A percentile compares a stretch with the other conserved stretches of the same genome.
These are phyloP conservation scores for Micromonas pusilla DNA, from an alignment of 139 green algal species.

Conservation along the genomic window DNA sequence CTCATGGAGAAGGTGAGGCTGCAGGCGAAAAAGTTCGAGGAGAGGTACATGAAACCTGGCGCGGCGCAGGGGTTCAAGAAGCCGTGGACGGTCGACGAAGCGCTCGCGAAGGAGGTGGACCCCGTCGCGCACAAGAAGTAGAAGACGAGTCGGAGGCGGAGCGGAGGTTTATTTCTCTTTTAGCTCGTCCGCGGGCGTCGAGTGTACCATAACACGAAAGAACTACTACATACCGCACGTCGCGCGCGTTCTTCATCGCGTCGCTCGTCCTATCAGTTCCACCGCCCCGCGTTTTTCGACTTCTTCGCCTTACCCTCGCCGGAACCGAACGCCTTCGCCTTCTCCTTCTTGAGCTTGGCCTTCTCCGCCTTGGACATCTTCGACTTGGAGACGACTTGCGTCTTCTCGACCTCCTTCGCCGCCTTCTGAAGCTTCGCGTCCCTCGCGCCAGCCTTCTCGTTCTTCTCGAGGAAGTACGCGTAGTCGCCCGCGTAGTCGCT, in stretches of 20 bases:
- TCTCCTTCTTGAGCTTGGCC: conserved; percentile 66
- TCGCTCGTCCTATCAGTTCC: conserved; percentile 43
- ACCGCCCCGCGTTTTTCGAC: conserved; percentile 63
- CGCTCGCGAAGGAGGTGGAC: too few relatives aligned
- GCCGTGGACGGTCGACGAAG: too few relatives aligned
- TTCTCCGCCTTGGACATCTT: conserved; percentile 91
- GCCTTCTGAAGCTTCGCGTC: conserved; percentile 37
- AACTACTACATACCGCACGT: too few relatives aligned
- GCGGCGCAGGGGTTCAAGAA: not conserved
- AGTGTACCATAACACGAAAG: too few relatives aligned
- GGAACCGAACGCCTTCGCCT: conserved; percentile 63
- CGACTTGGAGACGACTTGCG: conserved; percentile 51
- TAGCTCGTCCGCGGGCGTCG: too few relatives aligned
- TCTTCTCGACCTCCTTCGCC: conserved; percentile 42
- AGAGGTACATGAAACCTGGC: not conserved
- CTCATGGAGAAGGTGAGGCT: not conserved
- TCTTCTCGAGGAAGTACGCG: conserved; percentile 81
- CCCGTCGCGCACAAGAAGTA: too few relatives aligned
- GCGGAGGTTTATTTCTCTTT: too few relatives aligned
- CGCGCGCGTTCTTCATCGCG: too few relatives aligned
- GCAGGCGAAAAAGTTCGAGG: not conserved
- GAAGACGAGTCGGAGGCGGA: too few relatives aligned
- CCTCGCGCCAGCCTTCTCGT: conserved; percentile 63
- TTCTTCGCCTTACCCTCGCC: conserved; percentile 40
- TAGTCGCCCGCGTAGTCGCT: conserved; percentile 90